Evolutionary conservation across 2,329 filamentous ascomycete species (phyloP).

Genomic region (Plectosphaerella cucumerina): DNA sequence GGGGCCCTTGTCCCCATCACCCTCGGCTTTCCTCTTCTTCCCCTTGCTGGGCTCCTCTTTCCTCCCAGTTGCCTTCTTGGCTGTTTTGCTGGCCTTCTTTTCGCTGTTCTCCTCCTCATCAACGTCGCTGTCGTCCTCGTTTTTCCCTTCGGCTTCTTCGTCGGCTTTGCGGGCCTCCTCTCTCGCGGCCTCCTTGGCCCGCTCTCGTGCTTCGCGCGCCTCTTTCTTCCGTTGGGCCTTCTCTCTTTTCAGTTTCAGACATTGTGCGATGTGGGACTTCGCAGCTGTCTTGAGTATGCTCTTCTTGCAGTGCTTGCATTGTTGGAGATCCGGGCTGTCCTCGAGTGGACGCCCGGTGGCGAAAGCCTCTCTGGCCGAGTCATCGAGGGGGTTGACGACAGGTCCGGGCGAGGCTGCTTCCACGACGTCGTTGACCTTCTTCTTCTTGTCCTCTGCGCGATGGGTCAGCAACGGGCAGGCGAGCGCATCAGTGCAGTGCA

Average conservation of each 20-base stretch:
- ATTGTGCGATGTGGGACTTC: slow-evolving; percentile 76
- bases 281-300: slow-evolving; percentile 72
- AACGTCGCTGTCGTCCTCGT: slow-evolving; percentile 43
- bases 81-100: slow-evolving; percentile 39
- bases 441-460: slow-evolving; percentile 49
- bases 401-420: slow-evolving; percentile 46
- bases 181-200: slow-evolving; percentile 57
- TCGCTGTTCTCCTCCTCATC: slow-evolving; percentile 36
- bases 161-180: slow-evolving; percentile 50
- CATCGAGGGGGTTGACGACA: slow-evolving; percentile 66
- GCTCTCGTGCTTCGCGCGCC: slow-evolving; percentile 64
- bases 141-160: slow-evolving; percentile 43
- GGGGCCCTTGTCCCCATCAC: slow-evolving; percentile 73
- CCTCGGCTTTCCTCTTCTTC: slow-evolving; percentile 76
- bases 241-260: slow-evolving; percentile 78
- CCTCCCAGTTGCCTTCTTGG: slow-evolving; percentile 63
- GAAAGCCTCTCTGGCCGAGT: slow-evolving; percentile 74
- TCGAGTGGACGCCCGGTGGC: slow-evolving; percentile 76
- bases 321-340: slow-evolving; percentile 72
- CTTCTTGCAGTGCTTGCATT: slow-evolving; percentile 94
- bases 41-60: slow-evolving; percentile 60
- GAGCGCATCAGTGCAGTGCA: no score
- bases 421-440: slow-evolving; percentile 37
- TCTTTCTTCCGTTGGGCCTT: slow-evolving; percentile 76
- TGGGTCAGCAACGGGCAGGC: background rate